These are phyloP conservation scores for Parathielavia hyrcaniae DNA, from an alignment of 495 filamentous ascomycete genomes.

Conservation along the genomic window DNA sequence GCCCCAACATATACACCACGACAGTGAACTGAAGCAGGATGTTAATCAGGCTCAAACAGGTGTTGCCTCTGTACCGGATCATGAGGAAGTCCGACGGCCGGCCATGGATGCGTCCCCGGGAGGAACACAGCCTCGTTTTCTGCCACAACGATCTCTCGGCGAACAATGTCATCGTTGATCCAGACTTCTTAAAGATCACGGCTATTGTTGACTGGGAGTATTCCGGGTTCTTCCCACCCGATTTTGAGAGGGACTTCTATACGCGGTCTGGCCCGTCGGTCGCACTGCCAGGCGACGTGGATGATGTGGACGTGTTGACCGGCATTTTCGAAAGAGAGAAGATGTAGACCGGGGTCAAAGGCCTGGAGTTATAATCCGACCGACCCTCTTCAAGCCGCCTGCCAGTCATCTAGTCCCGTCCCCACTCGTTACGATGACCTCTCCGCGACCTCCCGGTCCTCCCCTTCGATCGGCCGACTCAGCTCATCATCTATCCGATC, in stretches of 20 bases:
- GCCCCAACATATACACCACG: no score
- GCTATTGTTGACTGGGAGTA: slow-evolving; percentile 11
- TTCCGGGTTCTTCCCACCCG: slow-evolving; percentile 3
- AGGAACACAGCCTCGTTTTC: slow-evolving; percentile 2
- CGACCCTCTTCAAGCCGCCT: no score
- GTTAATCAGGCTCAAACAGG: no score
- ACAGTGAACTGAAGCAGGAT: no score
- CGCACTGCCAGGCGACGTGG: background rate
- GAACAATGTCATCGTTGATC: slow-evolving; percentile 15
- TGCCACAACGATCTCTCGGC: slow-evolving; percentile 13
- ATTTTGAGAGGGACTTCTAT: slow-evolving; percentile 1
- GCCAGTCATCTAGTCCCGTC: no score
- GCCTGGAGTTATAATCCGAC: no score
- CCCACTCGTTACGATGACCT: background rate
- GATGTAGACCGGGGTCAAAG: no score
- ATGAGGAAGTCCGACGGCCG: no score
- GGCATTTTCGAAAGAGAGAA: background rate
- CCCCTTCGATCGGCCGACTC: slow-evolving; percentile 1
- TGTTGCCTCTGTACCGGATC: no score
- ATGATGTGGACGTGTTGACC: background rate
- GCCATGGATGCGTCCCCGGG: no score
- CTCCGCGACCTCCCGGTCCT: background rate
- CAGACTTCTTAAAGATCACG: slow-evolving; percentile 11
- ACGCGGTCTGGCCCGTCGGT: background rate
- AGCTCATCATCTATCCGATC: slow-evolving; percentile 14